phyloP scores from a whole-genome alignment of 352 stramenopile species.

The Plasmopara muralis region DNA sequence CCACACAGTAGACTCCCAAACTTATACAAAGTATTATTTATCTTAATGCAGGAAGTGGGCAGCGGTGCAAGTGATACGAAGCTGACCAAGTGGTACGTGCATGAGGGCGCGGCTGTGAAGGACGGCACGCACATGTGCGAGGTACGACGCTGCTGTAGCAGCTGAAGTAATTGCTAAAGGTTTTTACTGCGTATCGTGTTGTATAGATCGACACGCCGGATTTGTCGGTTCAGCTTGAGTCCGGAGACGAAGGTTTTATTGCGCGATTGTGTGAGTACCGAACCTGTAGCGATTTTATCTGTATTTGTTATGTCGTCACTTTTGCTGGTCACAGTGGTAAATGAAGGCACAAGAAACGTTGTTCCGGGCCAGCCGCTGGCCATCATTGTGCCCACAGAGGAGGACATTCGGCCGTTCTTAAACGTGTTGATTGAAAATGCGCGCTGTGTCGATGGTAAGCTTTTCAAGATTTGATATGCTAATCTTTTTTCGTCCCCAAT shows the following conservation, averaged over 20 bases:
- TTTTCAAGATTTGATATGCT: neutral
- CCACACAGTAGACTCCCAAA: neutral
- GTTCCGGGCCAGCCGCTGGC: constrained; percentile 60
- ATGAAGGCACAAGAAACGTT: constrained; percentile 46
- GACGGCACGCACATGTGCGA: constrained; percentile 77
- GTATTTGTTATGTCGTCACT: constrained; percentile 2
- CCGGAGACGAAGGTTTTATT: constrained; percentile 73
- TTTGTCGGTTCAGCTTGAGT: constrained; percentile 70
- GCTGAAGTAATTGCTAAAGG: too few species aligned
- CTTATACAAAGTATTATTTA: neutral
- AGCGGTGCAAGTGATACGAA: constrained; percentile 44
- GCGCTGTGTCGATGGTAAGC: constrained; percentile 62
- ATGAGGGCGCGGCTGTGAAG: constrained; percentile 51
- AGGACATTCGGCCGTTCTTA: constrained; percentile 59
- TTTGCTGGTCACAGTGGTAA: constrained; percentile 41
- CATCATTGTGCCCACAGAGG: constrained; percentile 63
- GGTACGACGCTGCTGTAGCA: constrained; percentile 18
- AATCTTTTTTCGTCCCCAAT: too few species aligned
- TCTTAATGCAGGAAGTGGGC: constrained; percentile 40
- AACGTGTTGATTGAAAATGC: constrained; percentile 48
- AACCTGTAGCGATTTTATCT: too few species aligned
- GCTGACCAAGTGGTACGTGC: constrained; percentile 72
- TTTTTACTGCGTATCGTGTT: neutral
- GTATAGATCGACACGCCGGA: constrained; percentile 79
- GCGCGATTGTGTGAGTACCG: constrained; percentile 56